Percentiles rank a stretch among this genome's conserved stretches.
phyloP scores from a whole-genome alignment of 495 filamentous ascomycete genomes.

The Xylaria curta region DNA sequence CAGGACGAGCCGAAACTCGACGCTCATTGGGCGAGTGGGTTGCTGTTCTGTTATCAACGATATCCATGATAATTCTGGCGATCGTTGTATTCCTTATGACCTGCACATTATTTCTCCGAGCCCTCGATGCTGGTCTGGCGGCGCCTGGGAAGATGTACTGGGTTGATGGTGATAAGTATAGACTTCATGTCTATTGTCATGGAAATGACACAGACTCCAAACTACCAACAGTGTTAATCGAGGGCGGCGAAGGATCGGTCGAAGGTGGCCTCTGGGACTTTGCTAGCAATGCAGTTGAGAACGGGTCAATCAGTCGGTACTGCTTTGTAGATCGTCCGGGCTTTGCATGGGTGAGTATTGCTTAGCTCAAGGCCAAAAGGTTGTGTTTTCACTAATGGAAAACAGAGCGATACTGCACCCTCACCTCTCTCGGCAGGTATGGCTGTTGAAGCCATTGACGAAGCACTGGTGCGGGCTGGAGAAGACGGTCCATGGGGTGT shows the following conservation, averaged over 20 bases:
- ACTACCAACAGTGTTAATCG: constrained; percentile 76
- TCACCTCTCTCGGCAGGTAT: constrained; percentile 92
- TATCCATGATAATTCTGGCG: constrained; percentile 70
- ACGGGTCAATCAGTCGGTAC: constrained; percentile 81
- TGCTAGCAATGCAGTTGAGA: constrained; percentile 66
- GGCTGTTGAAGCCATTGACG: constrained; percentile 82
- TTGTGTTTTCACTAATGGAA: constrained; percentile 8
- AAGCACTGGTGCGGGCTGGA: constrained; percentile 78
- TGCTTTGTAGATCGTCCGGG: constrained; percentile 97
- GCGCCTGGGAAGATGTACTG: constrained; percentile 74
- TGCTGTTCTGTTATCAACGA: constrained; percentile 76
- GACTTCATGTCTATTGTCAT: constrained; percentile 83
- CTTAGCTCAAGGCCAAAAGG: neutral
- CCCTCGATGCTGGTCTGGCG: constrained; percentile 73
- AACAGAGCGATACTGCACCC: constrained; percentile 81
- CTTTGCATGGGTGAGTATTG: constrained; percentile 70
- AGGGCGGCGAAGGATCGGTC: constrained; percentile 79
- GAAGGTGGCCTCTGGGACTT: constrained; percentile 78
- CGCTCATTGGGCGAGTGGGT: constrained; percentile 83
- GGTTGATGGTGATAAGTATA: constrained; percentile 78
- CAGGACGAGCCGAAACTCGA: constrained; percentile 85
- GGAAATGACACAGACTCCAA: constrained; percentile 68
- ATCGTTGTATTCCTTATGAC: constrained; percentile 75
- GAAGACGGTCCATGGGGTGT: constrained; percentile 80
- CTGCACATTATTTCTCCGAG: constrained; percentile 75